A percentile compares a stretch with the other conserved stretches of the same genome.
Evolutionary conservation across 352 stramenopile species (phyloP).

Genomic region (Pythium brassicae): DNA sequence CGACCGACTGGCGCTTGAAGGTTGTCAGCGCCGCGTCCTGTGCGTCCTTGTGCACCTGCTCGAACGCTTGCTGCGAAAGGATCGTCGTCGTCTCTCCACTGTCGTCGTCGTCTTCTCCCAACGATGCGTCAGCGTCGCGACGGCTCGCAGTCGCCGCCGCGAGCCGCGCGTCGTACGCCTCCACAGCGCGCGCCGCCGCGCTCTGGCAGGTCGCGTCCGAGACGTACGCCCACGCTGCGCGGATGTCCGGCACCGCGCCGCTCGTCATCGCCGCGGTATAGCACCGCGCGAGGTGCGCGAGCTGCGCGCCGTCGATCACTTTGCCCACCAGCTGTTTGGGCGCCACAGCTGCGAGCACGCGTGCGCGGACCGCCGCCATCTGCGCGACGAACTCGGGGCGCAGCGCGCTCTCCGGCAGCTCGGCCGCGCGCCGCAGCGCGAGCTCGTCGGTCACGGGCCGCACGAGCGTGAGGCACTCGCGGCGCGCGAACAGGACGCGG

Average conservation of each 20-base stretch:
- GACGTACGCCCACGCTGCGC: conserved; percentile 80
- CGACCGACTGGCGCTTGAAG: conserved; percentile 68
- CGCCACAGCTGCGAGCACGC: conserved; percentile 40
- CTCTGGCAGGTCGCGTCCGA: conserved; percentile 72
- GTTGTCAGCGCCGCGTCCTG: conserved; percentile 63
- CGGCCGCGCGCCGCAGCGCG: conserved; percentile 50
- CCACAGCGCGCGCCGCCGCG: conserved; percentile 44
- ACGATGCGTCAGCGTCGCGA: conserved; percentile 6
- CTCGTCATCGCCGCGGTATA: conserved; percentile 82
- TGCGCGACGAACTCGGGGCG: conserved; percentile 76
- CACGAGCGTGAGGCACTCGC: conserved; percentile 76
- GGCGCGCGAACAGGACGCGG: conserved; percentile 61
- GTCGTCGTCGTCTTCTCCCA: conserved; percentile 8
- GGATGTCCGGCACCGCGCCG: conserved; percentile 74
- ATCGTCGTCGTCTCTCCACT: conserved; percentile 37
- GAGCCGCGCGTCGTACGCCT: conserved; percentile 57
- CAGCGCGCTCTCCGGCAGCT: conserved; percentile 46
- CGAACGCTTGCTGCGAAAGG: conserved; percentile 65
- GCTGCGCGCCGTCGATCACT: conserved; percentile 51
- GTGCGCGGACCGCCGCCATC: conserved; percentile 50
- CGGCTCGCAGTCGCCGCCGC: conserved; percentile 18
- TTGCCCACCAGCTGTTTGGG: conserved; percentile 72
- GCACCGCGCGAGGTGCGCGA: conserved; percentile 55
- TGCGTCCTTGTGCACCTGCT: conserved; percentile 65
- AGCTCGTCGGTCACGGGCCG: conserved; percentile 67